Conservation (phyloP, 768 basidiomycete genomes). For the Russula abietina region DNA sequence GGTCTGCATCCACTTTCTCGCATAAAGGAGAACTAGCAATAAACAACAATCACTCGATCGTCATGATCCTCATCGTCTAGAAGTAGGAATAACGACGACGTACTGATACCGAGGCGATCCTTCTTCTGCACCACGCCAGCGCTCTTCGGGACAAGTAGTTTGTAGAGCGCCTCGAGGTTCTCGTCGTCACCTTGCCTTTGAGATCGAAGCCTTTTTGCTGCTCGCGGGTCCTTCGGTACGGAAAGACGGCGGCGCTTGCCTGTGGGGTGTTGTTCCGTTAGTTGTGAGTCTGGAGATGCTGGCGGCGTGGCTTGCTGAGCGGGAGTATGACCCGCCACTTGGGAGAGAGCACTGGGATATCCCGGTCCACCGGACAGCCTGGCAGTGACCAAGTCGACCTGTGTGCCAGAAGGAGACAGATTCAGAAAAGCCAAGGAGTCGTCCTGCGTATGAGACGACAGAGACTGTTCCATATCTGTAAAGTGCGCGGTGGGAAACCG, state of each 20-base stretch:
- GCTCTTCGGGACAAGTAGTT: neutral
- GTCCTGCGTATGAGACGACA: neutral
- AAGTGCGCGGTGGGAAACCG: neutral
- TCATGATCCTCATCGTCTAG: neutral
- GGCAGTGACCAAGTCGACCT: neutral
- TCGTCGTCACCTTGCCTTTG: neutral
- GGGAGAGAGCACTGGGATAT: neutral
- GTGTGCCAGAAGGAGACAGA: neutral
- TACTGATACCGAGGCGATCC: slow-evolving; percentile 10
- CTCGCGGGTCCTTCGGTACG: slow-evolving; percentile 2
- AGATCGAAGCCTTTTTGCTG: slow-evolving; percentile 3
- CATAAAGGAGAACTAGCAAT: neutral
- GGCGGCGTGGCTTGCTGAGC: neutral
- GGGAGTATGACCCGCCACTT: too few relatives aligned
- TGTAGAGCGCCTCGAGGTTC: neutral
- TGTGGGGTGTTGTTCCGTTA: neutral
- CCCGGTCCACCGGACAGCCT: neutral
- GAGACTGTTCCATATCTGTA: neutral
- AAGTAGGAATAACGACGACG: neutral
- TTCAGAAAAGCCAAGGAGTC: neutral
- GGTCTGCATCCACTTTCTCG: neutral
- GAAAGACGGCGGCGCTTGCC: neutral
- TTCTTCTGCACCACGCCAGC: neutral
- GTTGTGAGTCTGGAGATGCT: neutral
- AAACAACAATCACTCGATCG: neutral